Evolutionary conservation across 2,329 filamentous ascomycete species (phyloP).

Genomic region (Alternaria conjuncta): DNA sequence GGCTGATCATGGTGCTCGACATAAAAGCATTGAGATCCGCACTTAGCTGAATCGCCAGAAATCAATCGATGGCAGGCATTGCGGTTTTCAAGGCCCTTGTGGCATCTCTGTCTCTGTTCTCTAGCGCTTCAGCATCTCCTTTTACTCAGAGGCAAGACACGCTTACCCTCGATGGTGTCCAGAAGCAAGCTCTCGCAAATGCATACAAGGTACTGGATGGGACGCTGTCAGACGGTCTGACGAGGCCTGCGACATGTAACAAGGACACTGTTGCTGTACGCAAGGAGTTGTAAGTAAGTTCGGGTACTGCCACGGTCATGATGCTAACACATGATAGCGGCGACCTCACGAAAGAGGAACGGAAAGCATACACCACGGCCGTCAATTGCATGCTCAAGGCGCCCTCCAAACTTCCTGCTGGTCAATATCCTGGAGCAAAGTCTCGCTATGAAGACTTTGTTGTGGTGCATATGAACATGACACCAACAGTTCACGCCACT

Average conservation of each 20-base stretch:
- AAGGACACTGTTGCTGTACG: slow-evolving; percentile 50
- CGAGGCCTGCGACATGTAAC: slow-evolving; percentile 40
- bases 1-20: background rate
- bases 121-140: slow-evolving; percentile 24
- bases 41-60: background rate
- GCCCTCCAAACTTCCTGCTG: slow-evolving; percentile 34
- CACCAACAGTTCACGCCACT: slow-evolving; percentile 34
- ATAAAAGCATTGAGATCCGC: slow-evolving; percentile 2
- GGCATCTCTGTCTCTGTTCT: slow-evolving; percentile 32
- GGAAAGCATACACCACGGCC: slow-evolving; percentile 42
- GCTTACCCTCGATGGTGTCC: slow-evolving; percentile 30
- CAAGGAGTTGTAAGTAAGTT: slow-evolving; percentile 51
- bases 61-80: slow-evolving; percentile 29
- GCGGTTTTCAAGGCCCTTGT: slow-evolving; percentile 26
- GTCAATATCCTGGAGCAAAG: slow-evolving; percentile 39
- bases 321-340: slow-evolving; percentile 22
- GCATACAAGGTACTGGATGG: slow-evolving; percentile 38
- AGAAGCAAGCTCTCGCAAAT: slow-evolving; percentile 36
- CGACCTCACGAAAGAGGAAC: slow-evolving; percentile 37
- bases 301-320: background rate
- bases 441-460: slow-evolving; percentile 45
- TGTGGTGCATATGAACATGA: slow-evolving; percentile 44
- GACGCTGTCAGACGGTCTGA: slow-evolving; percentile 36
- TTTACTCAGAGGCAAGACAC: slow-evolving; percentile 27
- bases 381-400: slow-evolving; percentile 40